Percentiles rank a stretch among this genome's conserved stretches.
Conservation (phyloP, 1,284 basidiomycete genomes). For the Sanguinoderma infundibulare region DNA sequence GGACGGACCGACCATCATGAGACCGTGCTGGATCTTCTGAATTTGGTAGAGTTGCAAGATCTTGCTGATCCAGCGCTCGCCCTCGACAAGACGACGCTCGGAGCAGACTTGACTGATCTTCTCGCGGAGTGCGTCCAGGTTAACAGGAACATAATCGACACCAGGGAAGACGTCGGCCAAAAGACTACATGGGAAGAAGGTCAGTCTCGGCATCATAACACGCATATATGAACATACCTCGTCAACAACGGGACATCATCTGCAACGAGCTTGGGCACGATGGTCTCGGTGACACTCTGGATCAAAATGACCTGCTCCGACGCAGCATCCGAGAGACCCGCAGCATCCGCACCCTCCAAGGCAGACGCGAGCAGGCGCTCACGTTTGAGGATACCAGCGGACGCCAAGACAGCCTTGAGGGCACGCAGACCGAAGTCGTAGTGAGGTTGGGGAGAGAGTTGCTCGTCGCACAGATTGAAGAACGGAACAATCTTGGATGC, state of each 20-base stretch:
- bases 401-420: slow-evolving; percentile 94
- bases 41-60: slow-evolving; percentile 99
- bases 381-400: slow-evolving; percentile 97
- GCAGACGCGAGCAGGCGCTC: slow-evolving; percentile 72
- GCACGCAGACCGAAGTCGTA: slow-evolving; percentile 99
- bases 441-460: slow-evolving; percentile 96
- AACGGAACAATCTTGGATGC: slow-evolving; percentile 99
- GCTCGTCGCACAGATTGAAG: slow-evolving; percentile 98
- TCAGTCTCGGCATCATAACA: background rate
- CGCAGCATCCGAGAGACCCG: slow-evolving; percentile 67
- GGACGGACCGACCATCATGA: slow-evolving; percentile 99
- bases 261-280: slow-evolving; percentile 97
- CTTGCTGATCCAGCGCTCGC: slow-evolving; percentile 93
- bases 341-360: slow-evolving; percentile 47
- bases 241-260: slow-evolving; percentile 96
- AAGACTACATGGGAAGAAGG: slow-evolving; percentile 56
- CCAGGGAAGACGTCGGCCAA: slow-evolving; percentile 98
- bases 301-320: slow-evolving; percentile 97
- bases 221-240: slow-evolving; percentile 54
- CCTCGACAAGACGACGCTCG: slow-evolving; percentile 84
- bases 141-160: slow-evolving; percentile 88
- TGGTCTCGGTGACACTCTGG: slow-evolving; percentile 99
- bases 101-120: slow-evolving; percentile 89
- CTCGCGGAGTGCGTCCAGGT: slow-evolving; percentile 83
- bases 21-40: slow-evolving; percentile 98